A percentile compares a stretch with the other conserved stretches of the same genome.
These are phyloP conservation scores for Ascochyta pisi DNA, from an alignment of 2,329 filamentous ascomycete species.

Conservation along the genomic window DNA sequence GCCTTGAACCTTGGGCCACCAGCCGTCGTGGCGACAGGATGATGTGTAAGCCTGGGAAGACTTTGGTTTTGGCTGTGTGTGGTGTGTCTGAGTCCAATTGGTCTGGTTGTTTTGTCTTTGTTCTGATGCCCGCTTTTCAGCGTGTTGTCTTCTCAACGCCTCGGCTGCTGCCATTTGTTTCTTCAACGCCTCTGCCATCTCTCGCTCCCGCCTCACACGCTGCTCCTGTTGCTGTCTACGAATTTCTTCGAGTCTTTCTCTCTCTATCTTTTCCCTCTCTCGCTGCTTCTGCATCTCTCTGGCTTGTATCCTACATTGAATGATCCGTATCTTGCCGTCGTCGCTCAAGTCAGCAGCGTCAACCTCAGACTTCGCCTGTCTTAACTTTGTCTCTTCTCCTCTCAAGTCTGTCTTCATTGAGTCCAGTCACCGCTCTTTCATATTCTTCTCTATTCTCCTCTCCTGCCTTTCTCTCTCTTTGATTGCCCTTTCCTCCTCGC, in stretches of 20 bases:
- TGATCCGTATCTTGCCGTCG: slow-evolving; percentile 21
- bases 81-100: too few relatives aligned
- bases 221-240: slow-evolving; percentile 4
- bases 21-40: slow-evolving; percentile 21
- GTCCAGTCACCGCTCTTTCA: slow-evolving; percentile 41
- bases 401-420: slow-evolving; percentile 27
- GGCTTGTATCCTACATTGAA: slow-evolving; percentile 1
- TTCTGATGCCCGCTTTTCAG: too few relatives aligned
- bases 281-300: neutral
- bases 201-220: neutral
- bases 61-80: too few relatives aligned
- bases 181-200: slow-evolving; percentile 4
- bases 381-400: slow-evolving; percentile 15
- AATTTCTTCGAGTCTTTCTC: neutral
- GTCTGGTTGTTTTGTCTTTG: too few relatives aligned
- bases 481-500: slow-evolving; percentile 42
- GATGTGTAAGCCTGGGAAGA: too few relatives aligned
- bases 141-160: too few relatives aligned
- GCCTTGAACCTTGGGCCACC: slow-evolving; percentile 26
- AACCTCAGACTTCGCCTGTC: slow-evolving; percentile 19
- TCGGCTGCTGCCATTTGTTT: neutral
- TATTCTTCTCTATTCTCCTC: slow-evolving; percentile 41
- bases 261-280: slow-evolving; percentile 6
- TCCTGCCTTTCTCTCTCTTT: slow-evolving; percentile 43
- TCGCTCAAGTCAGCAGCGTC: slow-evolving; percentile 25